Percentiles rank a stretch among this genome's conserved stretches.
phyloP scores from a whole-genome alignment of 2,329 filamentous ascomycete species.

The Colletotrichum sp. region DNA sequence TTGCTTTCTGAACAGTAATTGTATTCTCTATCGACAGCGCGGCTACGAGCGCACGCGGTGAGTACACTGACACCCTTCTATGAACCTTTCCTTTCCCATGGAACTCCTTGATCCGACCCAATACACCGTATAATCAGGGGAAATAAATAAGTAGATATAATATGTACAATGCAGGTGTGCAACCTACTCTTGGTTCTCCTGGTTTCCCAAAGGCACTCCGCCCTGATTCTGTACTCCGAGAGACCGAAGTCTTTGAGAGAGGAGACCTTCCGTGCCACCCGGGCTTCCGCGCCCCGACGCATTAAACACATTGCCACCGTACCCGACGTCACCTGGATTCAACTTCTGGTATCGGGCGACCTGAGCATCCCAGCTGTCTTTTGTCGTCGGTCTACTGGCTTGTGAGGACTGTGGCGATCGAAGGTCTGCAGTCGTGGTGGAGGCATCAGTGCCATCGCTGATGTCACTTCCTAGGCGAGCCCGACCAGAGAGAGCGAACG shows the following conservation, averaged over 20 bases:
- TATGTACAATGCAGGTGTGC: background rate
- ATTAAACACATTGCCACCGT: slow-evolving; percentile 61
- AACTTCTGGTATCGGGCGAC: slow-evolving; percentile 67
- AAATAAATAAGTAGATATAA: background rate
- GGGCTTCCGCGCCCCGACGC: slow-evolving; percentile 40
- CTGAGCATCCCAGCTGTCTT: slow-evolving; percentile 35
- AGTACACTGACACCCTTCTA: background rate
- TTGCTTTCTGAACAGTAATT: background rate
- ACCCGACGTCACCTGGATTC: slow-evolving; percentile 67
- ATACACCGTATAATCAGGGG: background rate
- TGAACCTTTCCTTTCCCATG: background rate
- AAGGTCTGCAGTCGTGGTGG: slow-evolving; percentile 21
- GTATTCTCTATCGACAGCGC: background rate
- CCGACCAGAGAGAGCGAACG: slow-evolving; percentile 44
- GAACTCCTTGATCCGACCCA: background rate
- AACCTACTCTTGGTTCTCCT: background rate
- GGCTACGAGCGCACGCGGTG: background rate
- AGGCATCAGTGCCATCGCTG: slow-evolving; percentile 29
- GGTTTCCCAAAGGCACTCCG: background rate
- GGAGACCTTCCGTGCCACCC: slow-evolving; percentile 65
- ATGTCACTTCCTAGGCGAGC: slow-evolving; percentile 36
- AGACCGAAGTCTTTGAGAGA: slow-evolving; percentile 72
- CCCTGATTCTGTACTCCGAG: slow-evolving; percentile 53
- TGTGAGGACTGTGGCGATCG: slow-evolving; percentile 31
- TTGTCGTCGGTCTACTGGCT: slow-evolving; percentile 38